Conservation (phyloP, 225 moss, liverwort and hornwort species). For the Pleurozium schreberi region DNA sequence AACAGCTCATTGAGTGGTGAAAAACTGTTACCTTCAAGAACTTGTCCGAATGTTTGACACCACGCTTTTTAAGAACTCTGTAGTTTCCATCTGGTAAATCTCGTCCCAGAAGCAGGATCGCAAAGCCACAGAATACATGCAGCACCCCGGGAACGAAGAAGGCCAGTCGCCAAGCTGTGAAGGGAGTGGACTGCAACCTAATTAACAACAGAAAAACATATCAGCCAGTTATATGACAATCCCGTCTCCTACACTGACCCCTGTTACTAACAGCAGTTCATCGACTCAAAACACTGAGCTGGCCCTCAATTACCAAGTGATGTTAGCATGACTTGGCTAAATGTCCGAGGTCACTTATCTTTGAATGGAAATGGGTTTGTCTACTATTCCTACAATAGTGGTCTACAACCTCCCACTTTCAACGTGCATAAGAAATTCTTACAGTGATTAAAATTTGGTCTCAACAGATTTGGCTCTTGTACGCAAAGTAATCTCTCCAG, state of each 20-base stretch:
- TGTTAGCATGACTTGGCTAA: not conserved
- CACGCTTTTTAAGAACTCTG: conserved; percentile 27
- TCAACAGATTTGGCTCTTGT: not conserved
- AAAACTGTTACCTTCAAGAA: conserved; percentile 20
- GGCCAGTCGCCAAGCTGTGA: conserved; percentile 66
- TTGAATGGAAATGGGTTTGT: not conserved
- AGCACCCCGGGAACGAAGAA: conserved; percentile 61
- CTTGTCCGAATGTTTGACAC: conserved; percentile 41
- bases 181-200: conserved; percentile 36
- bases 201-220: not conserved
- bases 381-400: not conserved
- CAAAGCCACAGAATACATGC: conserved; percentile 46
- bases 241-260: not conserved
- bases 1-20: not conserved
- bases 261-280: not conserved
- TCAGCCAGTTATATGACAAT: not conserved
- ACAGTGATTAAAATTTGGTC: not conserved
- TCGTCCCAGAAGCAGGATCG: conserved; percentile 43
- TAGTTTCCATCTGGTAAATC: conserved; percentile 75
- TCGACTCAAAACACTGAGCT: not conserved
- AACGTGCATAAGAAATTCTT: not conserved
- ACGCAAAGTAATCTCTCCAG: not conserved
- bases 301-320: not conserved
- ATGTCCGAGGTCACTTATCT: not conserved
- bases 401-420: not conserved